A percentile compares a stretch with the other conserved stretches of the same genome.
Conservation (phyloP, 148 eudicot genomes). For the Dianthus caryophyllus region DNA sequence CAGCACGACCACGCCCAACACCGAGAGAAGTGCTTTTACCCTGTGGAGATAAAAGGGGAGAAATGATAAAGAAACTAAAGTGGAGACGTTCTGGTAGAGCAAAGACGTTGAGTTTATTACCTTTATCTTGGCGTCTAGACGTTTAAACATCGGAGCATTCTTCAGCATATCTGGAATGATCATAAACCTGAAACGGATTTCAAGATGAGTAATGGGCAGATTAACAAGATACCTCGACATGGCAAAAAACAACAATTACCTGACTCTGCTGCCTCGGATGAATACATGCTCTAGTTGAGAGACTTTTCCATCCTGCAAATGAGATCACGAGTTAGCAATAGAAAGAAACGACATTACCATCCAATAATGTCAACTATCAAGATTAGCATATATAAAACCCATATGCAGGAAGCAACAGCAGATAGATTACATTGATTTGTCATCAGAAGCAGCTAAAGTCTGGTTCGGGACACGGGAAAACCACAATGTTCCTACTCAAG, state of each 20-base stretch:
- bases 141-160: conserved; percentile 99
- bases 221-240: neutral
- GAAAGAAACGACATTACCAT: conserved; percentile 1
- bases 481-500: neutral
- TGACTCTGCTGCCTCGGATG: conserved; percentile 95
- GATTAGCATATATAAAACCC: neutral
- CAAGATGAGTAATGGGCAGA: neutral
- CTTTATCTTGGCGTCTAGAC: conserved; percentile 91
- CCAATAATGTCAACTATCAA: neutral
- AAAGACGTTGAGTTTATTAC: too few relatives aligned
- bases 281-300: conserved; percentile 97
- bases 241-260: conserved; percentile 32
- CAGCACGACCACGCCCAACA: conserved; percentile 96
- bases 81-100: neutral
- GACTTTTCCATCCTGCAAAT: conserved; percentile 81
- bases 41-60: conserved; percentile 30
- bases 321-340: conserved; percentile 8
- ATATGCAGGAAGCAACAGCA: neutral
- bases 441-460: neutral
- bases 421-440: neutral
- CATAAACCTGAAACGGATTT: conserved; percentile 60
- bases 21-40: conserved; percentile 94
- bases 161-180: conserved; percentile 98
- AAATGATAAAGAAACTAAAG: conserved; percentile 15
- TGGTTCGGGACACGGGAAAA: neutral